A percentile compares a stretch with the other conserved stretches of the same genome.
Conservation (phyloP, 148 eudicot species). For the Rhododendron mucronatum region DNA sequence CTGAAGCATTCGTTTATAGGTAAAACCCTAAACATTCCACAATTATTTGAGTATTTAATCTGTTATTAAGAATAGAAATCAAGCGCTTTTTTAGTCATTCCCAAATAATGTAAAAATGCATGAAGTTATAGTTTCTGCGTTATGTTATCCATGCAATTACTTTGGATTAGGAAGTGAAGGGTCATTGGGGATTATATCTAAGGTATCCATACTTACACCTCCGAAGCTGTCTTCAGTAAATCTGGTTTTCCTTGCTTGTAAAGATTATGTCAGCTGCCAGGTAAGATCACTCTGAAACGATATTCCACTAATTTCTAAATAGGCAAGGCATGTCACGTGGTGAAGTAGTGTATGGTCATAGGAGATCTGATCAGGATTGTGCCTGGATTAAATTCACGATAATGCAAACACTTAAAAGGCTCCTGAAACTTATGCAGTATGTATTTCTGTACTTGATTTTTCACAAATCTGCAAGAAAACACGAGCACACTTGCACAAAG, state of each 20-base stretch:
- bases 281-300: conserved; percentile 27
- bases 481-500: background rate
- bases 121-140: background rate
- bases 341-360: background rate
- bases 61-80: background rate
- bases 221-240: conserved; percentile 79
- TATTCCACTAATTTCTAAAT: background rate
- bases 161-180: conserved; percentile 83
- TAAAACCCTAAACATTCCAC: conserved; percentile 11
- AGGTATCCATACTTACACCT: conserved; percentile 89
- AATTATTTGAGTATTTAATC: background rate
- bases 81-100: background rate
- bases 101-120: background rate
- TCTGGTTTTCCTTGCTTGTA: conserved; percentile 89
- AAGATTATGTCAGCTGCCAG: conserved; percentile 89
- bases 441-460: background rate
- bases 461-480: background rate
- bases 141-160: conserved; percentile 9
- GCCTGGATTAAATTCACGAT: background rate
- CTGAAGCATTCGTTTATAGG: conserved; percentile 98
- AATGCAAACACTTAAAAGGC: background rate
- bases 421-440: background rate
- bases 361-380: conserved; percentile 1
- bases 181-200: conserved; percentile 84
- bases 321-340: background rate